Evolutionary conservation across 1,139 yeast species (phyloP).

Genomic region (Pichia sp.): DNA sequence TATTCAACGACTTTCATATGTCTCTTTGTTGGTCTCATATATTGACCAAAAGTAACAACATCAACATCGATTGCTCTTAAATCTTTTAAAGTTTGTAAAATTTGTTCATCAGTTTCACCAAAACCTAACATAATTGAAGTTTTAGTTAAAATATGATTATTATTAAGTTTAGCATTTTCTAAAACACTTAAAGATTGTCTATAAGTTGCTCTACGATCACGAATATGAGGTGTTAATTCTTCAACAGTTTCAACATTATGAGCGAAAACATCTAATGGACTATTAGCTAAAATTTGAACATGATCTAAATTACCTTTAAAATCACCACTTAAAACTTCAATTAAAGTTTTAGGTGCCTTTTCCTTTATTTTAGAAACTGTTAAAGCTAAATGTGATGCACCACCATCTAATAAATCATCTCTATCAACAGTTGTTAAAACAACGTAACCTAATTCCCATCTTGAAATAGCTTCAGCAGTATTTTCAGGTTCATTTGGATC

Average conservation of each 20-base stretch:
- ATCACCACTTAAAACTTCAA: slow-evolving; percentile 93
- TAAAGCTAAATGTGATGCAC: slow-evolving; percentile 82
- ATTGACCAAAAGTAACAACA: slow-evolving; percentile 97
- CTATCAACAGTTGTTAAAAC: slow-evolving; percentile 97
- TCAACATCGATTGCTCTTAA: slow-evolving; percentile 73
- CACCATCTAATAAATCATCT: slow-evolving; percentile 92
- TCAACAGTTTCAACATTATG: slow-evolving; percentile 97
- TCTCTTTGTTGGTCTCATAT: slow-evolving; percentile 97
- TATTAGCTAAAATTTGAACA: slow-evolving; percentile 71
- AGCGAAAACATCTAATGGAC: slow-evolving; percentile 94
- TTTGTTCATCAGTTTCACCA: slow-evolving; percentile 91
- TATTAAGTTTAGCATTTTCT: slow-evolving; percentile 68
- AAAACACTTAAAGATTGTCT: slow-evolving; percentile 78
- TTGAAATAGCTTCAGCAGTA: slow-evolving; percentile 93
- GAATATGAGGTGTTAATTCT: slow-evolving; percentile 84
- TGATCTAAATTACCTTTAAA: slow-evolving; percentile 82
- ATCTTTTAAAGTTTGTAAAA: slow-evolving; percentile 66
- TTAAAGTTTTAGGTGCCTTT: slow-evolving; percentile 85
- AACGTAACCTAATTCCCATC: slow-evolving; percentile 98
- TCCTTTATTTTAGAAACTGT: slow-evolving; percentile 79
- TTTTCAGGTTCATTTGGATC: slow-evolving; percentile 97
- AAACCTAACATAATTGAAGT: slow-evolving; percentile 95
- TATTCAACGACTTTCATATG: slow-evolving; percentile 98
- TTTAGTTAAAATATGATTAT: slow-evolving; percentile 75
- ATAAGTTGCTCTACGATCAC: slow-evolving; percentile 96